A percentile compares a stretch with the other conserved stretches of the same genome.
These are phyloP conservation scores for Silybum marianum DNA, from an alignment of 129 eudicot species.

Conservation along the genomic window DNA sequence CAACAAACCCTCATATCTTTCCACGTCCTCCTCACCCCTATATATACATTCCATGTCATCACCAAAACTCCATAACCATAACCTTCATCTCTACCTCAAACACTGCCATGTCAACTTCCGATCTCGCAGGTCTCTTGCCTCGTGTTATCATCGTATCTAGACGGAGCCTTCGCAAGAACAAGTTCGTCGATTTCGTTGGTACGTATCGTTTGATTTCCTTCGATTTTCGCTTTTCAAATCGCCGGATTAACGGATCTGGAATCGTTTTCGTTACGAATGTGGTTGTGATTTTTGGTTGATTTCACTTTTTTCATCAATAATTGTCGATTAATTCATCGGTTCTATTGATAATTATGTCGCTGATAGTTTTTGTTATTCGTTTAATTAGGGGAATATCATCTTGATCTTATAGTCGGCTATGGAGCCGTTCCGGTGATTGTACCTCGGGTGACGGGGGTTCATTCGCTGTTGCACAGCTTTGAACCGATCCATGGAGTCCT, in stretches of 20 bases:
- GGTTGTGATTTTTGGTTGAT: background rate
- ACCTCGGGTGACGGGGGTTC: conserved; percentile 85
- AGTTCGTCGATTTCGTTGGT: conserved; percentile 84
- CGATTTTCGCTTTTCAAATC: background rate
- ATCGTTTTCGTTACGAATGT: background rate
- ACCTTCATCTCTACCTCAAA: background rate
- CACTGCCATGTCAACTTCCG: conserved; percentile 35
- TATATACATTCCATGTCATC: conserved; percentile 23
- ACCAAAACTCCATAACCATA: conserved; percentile 11
- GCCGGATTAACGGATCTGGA: background rate
- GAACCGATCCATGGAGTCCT: conserved; percentile 98
- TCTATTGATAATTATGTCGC: background rate
- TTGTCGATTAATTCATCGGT: background rate
- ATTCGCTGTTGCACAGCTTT: conserved; percentile 77
- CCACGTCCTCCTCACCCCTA: conserved; percentile 23
- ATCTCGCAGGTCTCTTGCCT: conserved; percentile 61
- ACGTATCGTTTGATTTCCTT: background rate
- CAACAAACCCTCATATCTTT: conserved; percentile 15
- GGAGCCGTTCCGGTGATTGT: conserved; percentile 96
- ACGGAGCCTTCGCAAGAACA: conserved; percentile 79
- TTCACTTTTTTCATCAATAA: background rate
- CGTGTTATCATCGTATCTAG: conserved; percentile 78
- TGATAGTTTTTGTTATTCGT: background rate
- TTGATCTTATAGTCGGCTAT: conserved; percentile 84
- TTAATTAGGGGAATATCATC: conserved; percentile 81